phyloP scores from a whole-genome alignment of 768 basidiomycete species.

The Clitopilus hobsonii region DNA sequence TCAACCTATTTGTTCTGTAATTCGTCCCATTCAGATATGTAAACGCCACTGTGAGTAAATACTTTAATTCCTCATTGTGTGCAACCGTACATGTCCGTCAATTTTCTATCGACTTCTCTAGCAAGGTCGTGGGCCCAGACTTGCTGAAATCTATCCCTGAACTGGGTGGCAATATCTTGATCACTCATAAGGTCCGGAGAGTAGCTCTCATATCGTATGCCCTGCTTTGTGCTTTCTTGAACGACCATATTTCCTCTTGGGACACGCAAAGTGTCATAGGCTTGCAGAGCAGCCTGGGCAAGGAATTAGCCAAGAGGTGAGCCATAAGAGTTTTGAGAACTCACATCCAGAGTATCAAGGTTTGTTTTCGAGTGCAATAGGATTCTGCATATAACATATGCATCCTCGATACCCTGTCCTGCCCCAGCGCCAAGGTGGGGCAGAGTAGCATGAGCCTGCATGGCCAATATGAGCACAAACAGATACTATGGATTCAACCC shows the following conservation, averaged over 20 bases:
- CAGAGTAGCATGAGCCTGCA: constrained; percentile 52
- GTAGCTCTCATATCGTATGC: constrained; percentile 39
- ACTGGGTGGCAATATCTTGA: constrained; percentile 25
- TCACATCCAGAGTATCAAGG: constrained; percentile 34
- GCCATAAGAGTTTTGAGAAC: constrained; percentile 2
- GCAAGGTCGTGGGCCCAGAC: constrained; percentile 47
- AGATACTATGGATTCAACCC: background rate
- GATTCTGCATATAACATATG: constrained; percentile 38
- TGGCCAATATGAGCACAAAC: background rate
- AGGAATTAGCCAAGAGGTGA: background rate
- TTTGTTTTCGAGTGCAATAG: constrained; percentile 38
- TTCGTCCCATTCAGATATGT: no score
- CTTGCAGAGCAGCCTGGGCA: constrained; percentile 36
- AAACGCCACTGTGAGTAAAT: no score
- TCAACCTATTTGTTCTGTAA: no score
- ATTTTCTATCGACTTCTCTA: constrained; percentile 30
- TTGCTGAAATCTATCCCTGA: constrained; percentile 38
- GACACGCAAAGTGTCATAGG: constrained; percentile 39
- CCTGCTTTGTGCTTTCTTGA: constrained; percentile 32
- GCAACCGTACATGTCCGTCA: constrained; percentile 11
- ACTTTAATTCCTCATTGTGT: constrained; percentile 1
- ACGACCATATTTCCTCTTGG: constrained; percentile 48
- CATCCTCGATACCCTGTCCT: constrained; percentile 59
- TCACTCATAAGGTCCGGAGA: constrained; percentile 25
- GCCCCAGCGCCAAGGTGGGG: constrained; percentile 57